These are phyloP conservation scores for Dictyostelium intermedium DNA, from an alignment of 78 protist genomes.

Conservation along the genomic window DNA sequence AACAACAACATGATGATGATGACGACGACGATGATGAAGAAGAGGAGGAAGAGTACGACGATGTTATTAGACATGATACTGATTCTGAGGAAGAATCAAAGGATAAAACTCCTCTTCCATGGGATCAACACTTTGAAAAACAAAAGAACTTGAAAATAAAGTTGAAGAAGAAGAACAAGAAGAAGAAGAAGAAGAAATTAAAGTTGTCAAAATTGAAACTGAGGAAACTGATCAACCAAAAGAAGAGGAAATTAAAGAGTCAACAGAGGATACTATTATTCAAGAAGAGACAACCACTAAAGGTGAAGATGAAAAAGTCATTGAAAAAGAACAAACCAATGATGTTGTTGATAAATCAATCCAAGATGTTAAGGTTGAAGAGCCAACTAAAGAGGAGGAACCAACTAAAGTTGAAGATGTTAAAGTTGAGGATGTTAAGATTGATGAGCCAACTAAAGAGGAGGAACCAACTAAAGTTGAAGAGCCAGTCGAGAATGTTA, in stretches of 20 bases:
- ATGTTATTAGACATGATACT: background rate
- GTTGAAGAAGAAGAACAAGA: background rate
- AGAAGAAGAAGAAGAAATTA: background rate
- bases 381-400: background rate
- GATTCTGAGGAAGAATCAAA: background rate
- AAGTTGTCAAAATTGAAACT: background rate
- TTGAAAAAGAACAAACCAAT: background rate
- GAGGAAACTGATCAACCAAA: background rate
- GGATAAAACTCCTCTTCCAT: background rate
- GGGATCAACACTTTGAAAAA: background rate
- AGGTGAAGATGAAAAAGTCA: background rate
- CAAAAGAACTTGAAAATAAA: background rate
- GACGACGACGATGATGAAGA: constrained; percentile 34
- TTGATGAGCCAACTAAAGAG: background rate
- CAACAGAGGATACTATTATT: too few relatives aligned
- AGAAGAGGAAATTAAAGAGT: background rate
- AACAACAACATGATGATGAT: background rate
- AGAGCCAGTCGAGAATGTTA: background rate
- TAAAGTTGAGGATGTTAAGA: background rate
- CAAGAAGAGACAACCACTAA: too few relatives aligned
- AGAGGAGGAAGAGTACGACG: constrained; percentile 44
- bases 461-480: background rate
- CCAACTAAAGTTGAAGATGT: background rate
- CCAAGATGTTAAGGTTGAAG: background rate
- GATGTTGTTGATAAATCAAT: too few relatives aligned